These are phyloP conservation scores for Rosa chinensis DNA, from an alignment of 306 rosid species.

Conservation along the genomic window DNA sequence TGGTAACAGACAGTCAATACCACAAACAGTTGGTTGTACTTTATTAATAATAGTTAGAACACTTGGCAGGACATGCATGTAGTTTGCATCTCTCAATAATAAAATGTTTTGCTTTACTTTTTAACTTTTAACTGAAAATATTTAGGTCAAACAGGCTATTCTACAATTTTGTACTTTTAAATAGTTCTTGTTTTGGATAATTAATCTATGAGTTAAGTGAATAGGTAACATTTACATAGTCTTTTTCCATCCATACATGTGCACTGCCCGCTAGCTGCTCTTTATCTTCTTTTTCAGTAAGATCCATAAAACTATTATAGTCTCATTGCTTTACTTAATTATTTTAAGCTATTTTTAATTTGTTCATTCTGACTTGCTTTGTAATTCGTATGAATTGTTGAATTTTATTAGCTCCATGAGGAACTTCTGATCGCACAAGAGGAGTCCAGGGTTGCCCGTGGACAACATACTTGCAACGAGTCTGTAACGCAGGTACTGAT, in stretches of 20 bases:
- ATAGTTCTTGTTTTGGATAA: not conserved
- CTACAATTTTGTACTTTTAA: not conserved
- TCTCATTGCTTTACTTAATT: not conserved
- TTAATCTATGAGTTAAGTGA: not conserved
- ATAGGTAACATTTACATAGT: not conserved
- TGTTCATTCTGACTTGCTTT: conserved; percentile 22
- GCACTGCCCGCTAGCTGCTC: not conserved
- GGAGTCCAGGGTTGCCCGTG: conserved; percentile 60
- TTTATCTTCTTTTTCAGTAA: not conserved
- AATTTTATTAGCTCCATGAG: conserved; percentile 52
- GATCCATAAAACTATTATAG: not conserved
- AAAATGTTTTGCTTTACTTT: not conserved
- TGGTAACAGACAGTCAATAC: not conserved
- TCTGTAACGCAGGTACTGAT: conserved; percentile 54
- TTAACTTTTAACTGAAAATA: not conserved
- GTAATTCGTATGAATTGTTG: conserved; percentile 26
- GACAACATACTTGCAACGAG: conserved; percentile 45
- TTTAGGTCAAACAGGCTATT: not conserved
- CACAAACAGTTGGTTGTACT: not conserved
- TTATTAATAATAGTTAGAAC: not conserved
- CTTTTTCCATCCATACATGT: not conserved
- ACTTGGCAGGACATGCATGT: not conserved
- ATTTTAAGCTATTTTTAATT: conserved; percentile 11
- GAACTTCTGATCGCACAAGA: conserved; percentile 66
- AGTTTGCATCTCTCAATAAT: not conserved